Conservation (phyloP, 2,329 filamentous ascomycete species). For the Cladosporium sp. region DNA sequence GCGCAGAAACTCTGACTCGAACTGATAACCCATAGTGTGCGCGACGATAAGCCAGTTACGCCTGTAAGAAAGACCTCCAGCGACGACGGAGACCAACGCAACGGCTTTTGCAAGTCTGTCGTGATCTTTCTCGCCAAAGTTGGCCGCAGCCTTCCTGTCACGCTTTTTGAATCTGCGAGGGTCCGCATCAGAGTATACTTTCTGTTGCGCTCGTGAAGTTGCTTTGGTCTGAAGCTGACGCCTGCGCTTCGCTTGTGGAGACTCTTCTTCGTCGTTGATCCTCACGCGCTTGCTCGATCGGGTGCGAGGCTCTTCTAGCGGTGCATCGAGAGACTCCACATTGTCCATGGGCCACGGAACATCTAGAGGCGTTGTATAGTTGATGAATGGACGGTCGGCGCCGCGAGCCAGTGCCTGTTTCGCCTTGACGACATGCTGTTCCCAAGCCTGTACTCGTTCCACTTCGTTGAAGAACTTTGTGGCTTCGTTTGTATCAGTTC, state of each 20-base stretch:
- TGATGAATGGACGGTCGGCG: constrained; percentile 15
- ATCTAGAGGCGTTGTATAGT: constrained; percentile 10
- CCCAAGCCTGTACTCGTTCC: constrained; percentile 15
- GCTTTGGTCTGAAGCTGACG: not conserved
- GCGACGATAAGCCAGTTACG: constrained; percentile 40
- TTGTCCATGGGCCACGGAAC: not conserved
- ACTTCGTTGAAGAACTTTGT: constrained; percentile 15
- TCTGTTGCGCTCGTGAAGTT: not conserved
- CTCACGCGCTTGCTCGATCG: not conserved
- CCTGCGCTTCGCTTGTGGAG: not conserved
- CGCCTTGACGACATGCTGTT: constrained; percentile 8
- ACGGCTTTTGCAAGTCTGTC: constrained; percentile 31
- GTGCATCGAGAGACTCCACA: not conserved
- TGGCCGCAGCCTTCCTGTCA: constrained; percentile 17
- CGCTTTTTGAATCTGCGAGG: constrained; percentile 18
- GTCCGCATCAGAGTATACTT: not conserved
- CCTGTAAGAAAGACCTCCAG: constrained; percentile 33
- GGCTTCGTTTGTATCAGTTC: not conserved
- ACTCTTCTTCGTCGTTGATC: not conserved
- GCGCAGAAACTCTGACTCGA: constrained; percentile 35
- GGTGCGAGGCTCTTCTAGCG: not conserved
- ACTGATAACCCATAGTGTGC: constrained; percentile 36
- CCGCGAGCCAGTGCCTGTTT: not conserved
- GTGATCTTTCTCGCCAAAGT: constrained; percentile 24
- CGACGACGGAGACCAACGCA: constrained; percentile 28